Percentiles rank a stretch among this genome's conserved stretches.
Evolutionary conservation across 352 stramenopile genomes (phyloP).

Genomic region (Pythium brachiatum): DNA sequence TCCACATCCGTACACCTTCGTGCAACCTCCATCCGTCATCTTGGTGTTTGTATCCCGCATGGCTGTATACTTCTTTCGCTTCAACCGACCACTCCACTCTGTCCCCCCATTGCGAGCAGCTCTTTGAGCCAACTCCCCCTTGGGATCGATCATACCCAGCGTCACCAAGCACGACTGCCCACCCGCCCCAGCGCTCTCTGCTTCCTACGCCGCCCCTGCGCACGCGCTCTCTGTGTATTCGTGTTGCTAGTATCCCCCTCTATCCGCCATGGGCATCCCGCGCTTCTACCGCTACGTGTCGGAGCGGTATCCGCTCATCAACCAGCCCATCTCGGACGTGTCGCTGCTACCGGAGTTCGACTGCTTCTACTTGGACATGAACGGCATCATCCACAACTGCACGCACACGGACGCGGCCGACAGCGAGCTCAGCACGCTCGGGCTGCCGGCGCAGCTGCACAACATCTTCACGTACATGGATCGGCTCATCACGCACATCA

Average conservation of each 20-base stretch:
- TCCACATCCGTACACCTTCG: slow-evolving; percentile 2
- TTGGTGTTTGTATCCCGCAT: slow-evolving; percentile 10
- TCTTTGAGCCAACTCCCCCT: neutral
- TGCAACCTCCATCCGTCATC: slow-evolving; percentile 5
- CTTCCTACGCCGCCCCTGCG: too few species aligned
- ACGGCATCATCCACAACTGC: slow-evolving; percentile 99
- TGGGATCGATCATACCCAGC: neutral
- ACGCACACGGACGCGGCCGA: slow-evolving; percentile 96
- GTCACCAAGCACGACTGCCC: neutral
- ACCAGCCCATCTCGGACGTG: slow-evolving; percentile 96
- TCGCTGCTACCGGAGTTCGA: slow-evolving; percentile 98
- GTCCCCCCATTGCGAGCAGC: too few species aligned
- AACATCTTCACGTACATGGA: slow-evolving; percentile 91
- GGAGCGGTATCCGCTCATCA: slow-evolving; percentile 99
- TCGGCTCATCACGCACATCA: slow-evolving; percentile 95
- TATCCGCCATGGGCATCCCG: slow-evolving; percentile 84
- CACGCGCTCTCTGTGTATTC: neutral
- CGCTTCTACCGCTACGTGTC: slow-evolving; percentile 93
- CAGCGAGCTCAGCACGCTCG: slow-evolving; percentile 87
- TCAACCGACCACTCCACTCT: neutral
- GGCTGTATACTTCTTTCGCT: slow-evolving; percentile 23
- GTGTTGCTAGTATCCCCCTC: too few species aligned
- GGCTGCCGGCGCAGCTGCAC: slow-evolving; percentile 94
- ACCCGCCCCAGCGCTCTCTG: too few species aligned
- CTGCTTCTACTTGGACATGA: slow-evolving; percentile 99